phyloP scores from a whole-genome alignment of 2,329 filamentous ascomycete genomes.

The Claviceps spartinae region DNA sequence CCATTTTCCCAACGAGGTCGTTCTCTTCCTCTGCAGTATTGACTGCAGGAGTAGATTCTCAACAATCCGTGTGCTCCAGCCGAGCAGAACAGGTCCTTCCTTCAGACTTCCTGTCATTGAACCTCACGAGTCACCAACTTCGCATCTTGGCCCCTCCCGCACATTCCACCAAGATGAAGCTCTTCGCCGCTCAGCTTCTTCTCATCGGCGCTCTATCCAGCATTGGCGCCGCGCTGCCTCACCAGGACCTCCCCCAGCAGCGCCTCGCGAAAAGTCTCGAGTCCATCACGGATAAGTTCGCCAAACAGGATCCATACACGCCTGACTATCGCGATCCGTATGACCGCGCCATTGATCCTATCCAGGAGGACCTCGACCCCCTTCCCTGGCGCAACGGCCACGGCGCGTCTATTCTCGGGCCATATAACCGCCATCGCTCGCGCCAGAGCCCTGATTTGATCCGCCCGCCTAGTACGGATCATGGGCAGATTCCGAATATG shows the following conservation, averaged over 20 bases:
- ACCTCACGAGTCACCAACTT: neutral
- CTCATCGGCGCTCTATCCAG: constrained; percentile 12
- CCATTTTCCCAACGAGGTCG: no score
- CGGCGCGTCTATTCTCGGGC: constrained; percentile 54
- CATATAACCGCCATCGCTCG: constrained; percentile 54
- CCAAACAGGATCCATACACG: constrained; percentile 38
- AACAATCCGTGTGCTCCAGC: no score
- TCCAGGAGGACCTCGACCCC: constrained; percentile 48
- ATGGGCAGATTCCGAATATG: constrained; percentile 57
- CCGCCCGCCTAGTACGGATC: constrained; percentile 59
- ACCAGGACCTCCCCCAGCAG: constrained; percentile 39
- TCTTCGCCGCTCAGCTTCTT: constrained; percentile 14
- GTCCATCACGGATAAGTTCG: constrained; percentile 31
- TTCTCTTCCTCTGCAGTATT: neutral
- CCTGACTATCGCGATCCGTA: constrained; percentile 46
- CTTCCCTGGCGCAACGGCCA: constrained; percentile 50
- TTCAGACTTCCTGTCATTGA: neutral
- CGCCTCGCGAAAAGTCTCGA: constrained; percentile 36
- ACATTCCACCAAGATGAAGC: constrained; percentile 13
- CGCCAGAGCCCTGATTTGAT: constrained; percentile 59
- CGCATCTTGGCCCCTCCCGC: neutral
- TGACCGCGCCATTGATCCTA: constrained; percentile 47
- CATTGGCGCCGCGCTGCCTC: constrained; percentile 15
- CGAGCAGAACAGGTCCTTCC: no score
- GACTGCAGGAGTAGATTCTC: no score